Base-by-base conservation (phyloP, 352 stramenopile genomes). In the Globisporangium abappressorium region DNA sequence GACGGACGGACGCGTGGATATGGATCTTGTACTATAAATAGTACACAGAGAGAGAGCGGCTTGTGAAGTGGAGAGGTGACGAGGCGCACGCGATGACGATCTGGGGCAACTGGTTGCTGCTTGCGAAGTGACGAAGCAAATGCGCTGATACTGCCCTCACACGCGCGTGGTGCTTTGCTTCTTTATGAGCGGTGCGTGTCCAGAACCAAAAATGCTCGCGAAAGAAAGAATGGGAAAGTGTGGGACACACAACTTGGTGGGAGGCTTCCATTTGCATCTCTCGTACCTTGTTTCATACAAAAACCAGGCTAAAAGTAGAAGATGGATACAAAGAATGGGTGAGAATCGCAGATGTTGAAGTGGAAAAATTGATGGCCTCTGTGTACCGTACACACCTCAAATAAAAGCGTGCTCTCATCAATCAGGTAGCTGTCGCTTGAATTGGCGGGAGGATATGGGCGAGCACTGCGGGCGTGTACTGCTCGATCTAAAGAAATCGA, bases 21-120 rank as follows among this genome's bases (percentile, higher is more conserved):
- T 47, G 41, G 41, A n/a, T n/a, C 41, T 47, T 47, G 41, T n/a
- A 47, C 41, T 47, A 47, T 47, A 47, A 47, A 47, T n/a, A 47
- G 11, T 47, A 18, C 41, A n/a, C 38, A 20, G 24, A 26, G 30
- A 33, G 28, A 33, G 30, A 33, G 30, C 30, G 30, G 30, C 30
- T 33, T 5, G 12, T 47, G 41, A 47, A 47, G 41, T 47, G 41
- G 41, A 47, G 41, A 47, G 41, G 41, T 47, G 41, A 47, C 41
- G 41, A 47, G 41, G 15, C 14, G 41, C 41, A 15, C 41, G 41
- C 12, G 6, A 47, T 43, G 36, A 11, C 8, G 36, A 43, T 43
- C 36, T 43, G 36, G 36, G 36, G 36, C 12, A 11, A 15, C 36
- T 43, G 36, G 36, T 43, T 41, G 34, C 34, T 41, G 41, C 41